Conservation (phyloP, 2,329 filamentous ascomycete species). For the Pyrenophora teres region DNA sequence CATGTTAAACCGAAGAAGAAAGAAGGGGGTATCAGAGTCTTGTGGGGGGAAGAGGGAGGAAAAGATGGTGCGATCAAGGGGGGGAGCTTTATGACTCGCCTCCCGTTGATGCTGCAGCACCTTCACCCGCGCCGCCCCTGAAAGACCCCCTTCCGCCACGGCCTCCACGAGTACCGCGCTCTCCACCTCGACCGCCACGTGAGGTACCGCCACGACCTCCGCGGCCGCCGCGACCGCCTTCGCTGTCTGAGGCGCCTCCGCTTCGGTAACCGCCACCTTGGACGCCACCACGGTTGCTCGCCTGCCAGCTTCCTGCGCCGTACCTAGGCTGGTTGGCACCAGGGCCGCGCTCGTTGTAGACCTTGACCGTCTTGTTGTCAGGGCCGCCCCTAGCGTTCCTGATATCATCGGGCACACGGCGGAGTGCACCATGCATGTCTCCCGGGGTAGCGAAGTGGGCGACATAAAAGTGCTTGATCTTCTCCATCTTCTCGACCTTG, state of each 20-base stretch:
- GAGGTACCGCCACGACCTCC: constrained; percentile 53
- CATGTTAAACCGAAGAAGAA: constrained; percentile 23
- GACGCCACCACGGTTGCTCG: constrained; percentile 66
- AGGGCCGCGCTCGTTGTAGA: constrained; percentile 70
- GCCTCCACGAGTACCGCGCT: constrained; percentile 46
- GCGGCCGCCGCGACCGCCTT: constrained; percentile 66
- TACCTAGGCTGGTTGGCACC: constrained; percentile 51
- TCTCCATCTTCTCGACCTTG: constrained; percentile 72
- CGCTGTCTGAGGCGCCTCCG: constrained; percentile 75
- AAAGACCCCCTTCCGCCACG: constrained; percentile 47
- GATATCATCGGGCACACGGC: constrained; percentile 73
- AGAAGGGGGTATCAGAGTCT: constrained; percentile 42
- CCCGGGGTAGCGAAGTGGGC: constrained; percentile 81
- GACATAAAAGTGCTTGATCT: constrained; percentile 80
- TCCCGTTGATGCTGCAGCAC: constrained; percentile 43
- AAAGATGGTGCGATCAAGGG: constrained; percentile 9
- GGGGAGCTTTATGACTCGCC: constrained; percentile 42
- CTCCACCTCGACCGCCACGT: constrained; percentile 59
- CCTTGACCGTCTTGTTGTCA: constrained; percentile 79
- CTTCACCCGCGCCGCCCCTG: constrained; percentile 43
- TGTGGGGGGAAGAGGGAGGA: constrained; percentile 13
- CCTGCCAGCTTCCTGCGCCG: constrained; percentile 64
- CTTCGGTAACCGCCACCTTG: constrained; percentile 81
- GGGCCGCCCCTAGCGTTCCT: constrained; percentile 76
- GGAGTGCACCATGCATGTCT: constrained; percentile 79